phyloP scores from a whole-genome alignment of 2,329 filamentous ascomycete species.

The Fusarium proliferatum region DNA sequence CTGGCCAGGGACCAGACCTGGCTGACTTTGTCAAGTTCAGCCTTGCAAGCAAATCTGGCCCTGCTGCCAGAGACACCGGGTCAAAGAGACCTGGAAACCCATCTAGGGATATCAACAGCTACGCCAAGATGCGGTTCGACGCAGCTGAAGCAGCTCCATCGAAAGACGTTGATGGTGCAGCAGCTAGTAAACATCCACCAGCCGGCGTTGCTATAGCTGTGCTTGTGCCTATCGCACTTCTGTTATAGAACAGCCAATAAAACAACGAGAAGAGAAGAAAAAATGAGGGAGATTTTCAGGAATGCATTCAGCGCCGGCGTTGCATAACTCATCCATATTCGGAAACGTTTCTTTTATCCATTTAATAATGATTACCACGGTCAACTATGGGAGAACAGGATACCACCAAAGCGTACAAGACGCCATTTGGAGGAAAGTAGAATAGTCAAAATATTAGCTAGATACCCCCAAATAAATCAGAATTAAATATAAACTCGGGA shows the following conservation, averaged over 20 bases:
- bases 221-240: conserved; percentile 28
- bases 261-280: not conserved
- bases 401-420: conserved; percentile 2
- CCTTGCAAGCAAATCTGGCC: not conserved
- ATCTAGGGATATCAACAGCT: conserved; percentile 9
- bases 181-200: conserved; percentile 6
- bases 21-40: conserved; percentile 19
- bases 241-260: conserved; percentile 12
- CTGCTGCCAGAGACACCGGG: not conserved
- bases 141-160: conserved; percentile 11
- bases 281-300: not conserved
- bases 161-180: conserved; percentile 11
- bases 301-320: conserved; percentile 27
- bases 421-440: not conserved
- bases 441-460: conserved; percentile 7
- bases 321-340: conserved; percentile 8
- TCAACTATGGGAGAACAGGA: not conserved
- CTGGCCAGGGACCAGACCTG: not conserved
- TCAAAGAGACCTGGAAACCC: not conserved
- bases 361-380: conserved; percentile 19
- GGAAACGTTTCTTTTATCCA: conserved; percentile 11
- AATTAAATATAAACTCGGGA: not conserved
- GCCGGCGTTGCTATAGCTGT: conserved; percentile 13
- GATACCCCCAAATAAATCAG: not conserved
- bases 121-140: conserved; percentile 15